Percentiles rank a stretch among this genome's conserved stretches.
These are phyloP conservation scores for Picochlorum sp. DNA, from an alignment of 139 green algal genomes.

Conservation along the genomic window DNA sequence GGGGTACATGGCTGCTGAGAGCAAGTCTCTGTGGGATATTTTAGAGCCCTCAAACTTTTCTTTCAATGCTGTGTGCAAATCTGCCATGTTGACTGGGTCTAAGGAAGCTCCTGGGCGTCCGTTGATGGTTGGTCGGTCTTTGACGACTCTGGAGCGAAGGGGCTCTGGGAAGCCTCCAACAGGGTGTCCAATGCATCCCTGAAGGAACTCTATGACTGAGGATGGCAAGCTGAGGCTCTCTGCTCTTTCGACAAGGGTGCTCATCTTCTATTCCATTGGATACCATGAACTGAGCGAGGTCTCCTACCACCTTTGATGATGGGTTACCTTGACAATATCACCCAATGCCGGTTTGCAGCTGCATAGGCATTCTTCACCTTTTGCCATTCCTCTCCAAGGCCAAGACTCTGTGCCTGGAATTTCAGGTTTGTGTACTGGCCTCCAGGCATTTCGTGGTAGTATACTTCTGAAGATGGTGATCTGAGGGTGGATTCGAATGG, in stretches of 20 bases:
- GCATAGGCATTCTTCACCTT: slow-evolving; percentile 78
- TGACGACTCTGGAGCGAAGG: slow-evolving; percentile 60
- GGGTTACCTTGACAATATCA: slow-evolving; percentile 92
- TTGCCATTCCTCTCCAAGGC: slow-evolving; percentile 75
- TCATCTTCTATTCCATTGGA: slow-evolving; percentile 73
- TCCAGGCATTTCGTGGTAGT: slow-evolving; percentile 92
- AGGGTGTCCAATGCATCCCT: slow-evolving; percentile 50
- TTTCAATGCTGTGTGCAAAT: slow-evolving; percentile 45
- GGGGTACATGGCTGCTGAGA: slow-evolving; percentile 80
- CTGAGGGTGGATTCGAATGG: slow-evolving; percentile 79
- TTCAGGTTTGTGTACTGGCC: slow-evolving; percentile 89
- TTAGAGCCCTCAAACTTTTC: slow-evolving; percentile 52
- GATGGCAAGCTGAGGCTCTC: slow-evolving; percentile 69
- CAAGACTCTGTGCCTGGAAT: slow-evolving; percentile 67
- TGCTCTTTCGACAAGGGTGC: slow-evolving; percentile 65
- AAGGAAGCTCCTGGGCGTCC: slow-evolving; percentile 66
- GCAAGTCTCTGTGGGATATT: slow-evolving; percentile 63
- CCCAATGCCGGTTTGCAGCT: slow-evolving; percentile 78
- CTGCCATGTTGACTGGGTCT: slow-evolving; percentile 49
- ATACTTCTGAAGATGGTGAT: slow-evolving; percentile 67
- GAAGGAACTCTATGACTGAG: slow-evolving; percentile 81
- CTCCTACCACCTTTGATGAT: slow-evolving; percentile 78
- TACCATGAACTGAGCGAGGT: slow-evolving; percentile 96
- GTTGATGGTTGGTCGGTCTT: slow-evolving; percentile 51
- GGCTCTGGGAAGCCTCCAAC: slow-evolving; percentile 79